Conservation (phyloP, 768 basidiomycete genomes). For the Rhizopogon rudus region DNA sequence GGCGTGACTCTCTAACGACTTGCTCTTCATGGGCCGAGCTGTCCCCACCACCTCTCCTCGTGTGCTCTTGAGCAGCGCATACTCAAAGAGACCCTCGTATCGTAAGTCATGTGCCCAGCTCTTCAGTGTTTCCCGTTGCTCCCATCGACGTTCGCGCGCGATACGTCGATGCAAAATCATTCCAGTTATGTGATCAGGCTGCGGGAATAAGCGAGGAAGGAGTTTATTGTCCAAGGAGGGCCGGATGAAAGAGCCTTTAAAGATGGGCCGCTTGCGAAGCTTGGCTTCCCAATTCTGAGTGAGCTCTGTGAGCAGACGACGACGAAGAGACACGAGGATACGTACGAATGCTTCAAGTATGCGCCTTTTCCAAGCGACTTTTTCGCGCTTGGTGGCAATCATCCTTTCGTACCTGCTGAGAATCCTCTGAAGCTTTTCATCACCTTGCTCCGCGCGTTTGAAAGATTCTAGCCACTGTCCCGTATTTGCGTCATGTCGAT, state of each 20-base stretch:
- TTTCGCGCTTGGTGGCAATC: slow-evolving; percentile 46
- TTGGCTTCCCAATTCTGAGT: slow-evolving; percentile 51
- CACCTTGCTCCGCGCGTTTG: slow-evolving; percentile 46
- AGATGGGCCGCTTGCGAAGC: slow-evolving; percentile 54
- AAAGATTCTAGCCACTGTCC: slow-evolving; percentile 60
- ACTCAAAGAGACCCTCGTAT: slow-evolving; percentile 37
- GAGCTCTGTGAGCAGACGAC: not conserved
- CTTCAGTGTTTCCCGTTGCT: slow-evolving; percentile 24
- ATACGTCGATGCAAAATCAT: slow-evolving; percentile 56
- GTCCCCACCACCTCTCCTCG: not conserved
- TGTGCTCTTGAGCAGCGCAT: slow-evolving; percentile 4
- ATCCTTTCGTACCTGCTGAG: slow-evolving; percentile 56
- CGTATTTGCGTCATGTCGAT: not conserved
- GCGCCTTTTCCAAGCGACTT: slow-evolving; percentile 41
- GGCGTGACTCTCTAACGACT: not conserved
- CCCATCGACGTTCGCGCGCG: slow-evolving; percentile 42
- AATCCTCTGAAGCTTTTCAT: slow-evolving; percentile 38
- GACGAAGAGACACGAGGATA: not conserved
- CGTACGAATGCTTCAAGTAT: slow-evolving; percentile 50
- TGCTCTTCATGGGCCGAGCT: not conserved
- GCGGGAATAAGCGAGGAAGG: slow-evolving; percentile 75
- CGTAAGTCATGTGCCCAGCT: slow-evolving; percentile 30
- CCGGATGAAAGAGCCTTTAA: slow-evolving; percentile 69
- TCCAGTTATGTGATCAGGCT: slow-evolving; percentile 64
- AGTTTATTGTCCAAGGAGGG: slow-evolving; percentile 62